Conservation (phyloP, 352 stramenopile genomes). For the Globisporangium cystogenes region DNA sequence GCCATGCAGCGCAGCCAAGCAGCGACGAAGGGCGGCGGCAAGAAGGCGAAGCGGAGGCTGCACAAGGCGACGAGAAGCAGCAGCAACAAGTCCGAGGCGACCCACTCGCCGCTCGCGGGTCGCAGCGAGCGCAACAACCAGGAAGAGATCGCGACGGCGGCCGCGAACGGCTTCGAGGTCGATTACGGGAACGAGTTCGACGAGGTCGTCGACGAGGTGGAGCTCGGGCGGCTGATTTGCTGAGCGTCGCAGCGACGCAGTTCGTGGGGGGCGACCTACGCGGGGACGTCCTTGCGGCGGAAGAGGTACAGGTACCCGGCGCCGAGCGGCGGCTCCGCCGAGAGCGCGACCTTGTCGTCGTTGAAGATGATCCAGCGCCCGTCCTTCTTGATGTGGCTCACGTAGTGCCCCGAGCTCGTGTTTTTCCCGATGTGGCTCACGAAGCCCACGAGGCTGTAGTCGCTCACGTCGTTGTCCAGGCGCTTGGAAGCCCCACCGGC, state of each 20-base stretch:
- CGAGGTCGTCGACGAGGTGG: slow-evolving; percentile 67
- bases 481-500: slow-evolving; percentile 17
- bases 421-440: slow-evolving; percentile 99
- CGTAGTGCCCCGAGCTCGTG: slow-evolving; percentile 97
- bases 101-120: neutral
- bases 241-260: slow-evolving; percentile 5
- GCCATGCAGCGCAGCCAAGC: slow-evolving; percentile 20
- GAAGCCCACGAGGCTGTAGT: slow-evolving; percentile 97
- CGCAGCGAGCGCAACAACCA: slow-evolving; percentile 14
- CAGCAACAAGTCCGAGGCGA: neutral
- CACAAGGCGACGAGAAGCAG: neutral
- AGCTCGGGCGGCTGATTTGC: slow-evolving; percentile 46
- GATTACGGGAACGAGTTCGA: slow-evolving; percentile 82
- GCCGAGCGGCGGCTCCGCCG: slow-evolving; percentile 90
- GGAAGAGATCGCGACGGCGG: slow-evolving; percentile 12
- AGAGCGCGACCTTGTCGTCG: slow-evolving; percentile 97
- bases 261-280: slow-evolving; percentile 4
- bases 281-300: slow-evolving; percentile 40
- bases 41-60: slow-evolving; percentile 5
- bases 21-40: neutral
- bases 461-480: slow-evolving; percentile 51
- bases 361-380: slow-evolving; percentile 99
- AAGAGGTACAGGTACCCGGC: slow-evolving; percentile 97
- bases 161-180: slow-evolving; percentile 38
- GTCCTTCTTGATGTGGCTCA: slow-evolving; percentile 97